Percentiles rank a stretch among this genome's conserved stretches.
These are phyloP conservation scores for Cyberlindnera suaveolens DNA, from an alignment of 805 yeast species.

Conservation along the genomic window DNA sequence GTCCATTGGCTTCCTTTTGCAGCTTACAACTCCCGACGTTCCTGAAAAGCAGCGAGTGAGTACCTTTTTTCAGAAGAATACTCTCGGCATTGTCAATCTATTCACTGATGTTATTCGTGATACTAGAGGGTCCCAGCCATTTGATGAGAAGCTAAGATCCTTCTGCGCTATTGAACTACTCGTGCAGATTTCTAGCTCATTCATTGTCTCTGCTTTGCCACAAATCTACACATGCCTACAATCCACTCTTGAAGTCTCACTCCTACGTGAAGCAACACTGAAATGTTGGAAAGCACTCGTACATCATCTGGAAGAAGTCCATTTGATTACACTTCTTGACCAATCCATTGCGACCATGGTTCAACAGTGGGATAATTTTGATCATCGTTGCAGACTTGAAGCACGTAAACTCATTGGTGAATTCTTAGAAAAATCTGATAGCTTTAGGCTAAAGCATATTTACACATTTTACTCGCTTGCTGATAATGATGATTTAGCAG, in stretches of 20 bases:
- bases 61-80: constrained; percentile 46
- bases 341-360: constrained; percentile 66
- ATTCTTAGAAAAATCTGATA: constrained; percentile 28
- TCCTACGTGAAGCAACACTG: constrained; percentile 55
- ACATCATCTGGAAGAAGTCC: constrained; percentile 45
- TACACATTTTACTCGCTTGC: constrained; percentile 51
- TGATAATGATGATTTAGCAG: constrained; percentile 33
- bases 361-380: constrained; percentile 57
- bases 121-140: constrained; percentile 63
- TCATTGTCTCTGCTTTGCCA: constrained; percentile 65
- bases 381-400: constrained; percentile 39
- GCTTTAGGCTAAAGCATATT: constrained; percentile 35
- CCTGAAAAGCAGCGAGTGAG: constrained; percentile 25
- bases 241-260: constrained; percentile 60
- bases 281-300: constrained; percentile 64
- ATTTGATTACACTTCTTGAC: constrained; percentile 63
- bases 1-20: constrained; percentile 38
- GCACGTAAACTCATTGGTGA: constrained; percentile 45
- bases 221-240: constrained; percentile 85
- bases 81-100: constrained; percentile 69
- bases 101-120: constrained; percentile 79
- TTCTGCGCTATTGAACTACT: constrained; percentile 69
- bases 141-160: constrained; percentile 62
- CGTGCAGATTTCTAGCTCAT: constrained; percentile 44
- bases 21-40: constrained; percentile 15